Conservation (phyloP, 768 basidiomycete species). For the Boletus barrowsii region DNA sequence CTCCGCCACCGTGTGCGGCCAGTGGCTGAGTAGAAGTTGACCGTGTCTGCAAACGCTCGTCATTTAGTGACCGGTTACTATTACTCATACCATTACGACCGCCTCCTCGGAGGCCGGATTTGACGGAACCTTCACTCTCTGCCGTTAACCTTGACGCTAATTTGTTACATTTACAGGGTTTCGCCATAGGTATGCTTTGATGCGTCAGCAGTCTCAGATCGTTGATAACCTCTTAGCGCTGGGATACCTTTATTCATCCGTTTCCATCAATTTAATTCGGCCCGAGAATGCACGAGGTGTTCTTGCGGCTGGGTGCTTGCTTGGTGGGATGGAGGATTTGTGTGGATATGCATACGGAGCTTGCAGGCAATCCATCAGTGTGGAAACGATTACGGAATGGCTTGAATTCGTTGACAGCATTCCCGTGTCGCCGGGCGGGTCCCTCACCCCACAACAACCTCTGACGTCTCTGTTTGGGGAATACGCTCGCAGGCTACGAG, state of each 20-base stretch:
- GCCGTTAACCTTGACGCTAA: constrained; percentile 15
- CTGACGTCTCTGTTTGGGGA: constrained; percentile 66
- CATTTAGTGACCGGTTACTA: constrained; percentile 15
- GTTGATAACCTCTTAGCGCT: constrained; percentile 49
- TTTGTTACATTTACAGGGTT: constrained; percentile 46
- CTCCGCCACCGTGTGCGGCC: constrained; percentile 29
- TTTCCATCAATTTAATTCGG: constrained; percentile 64
- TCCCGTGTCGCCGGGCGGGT: constrained; percentile 47
- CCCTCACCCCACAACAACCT: constrained; percentile 41
- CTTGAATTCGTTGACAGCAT: constrained; percentile 69
- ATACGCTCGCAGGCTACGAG: constrained; percentile 71
- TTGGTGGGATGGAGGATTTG: constrained; percentile 86
- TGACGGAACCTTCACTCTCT: constrained; percentile 13
- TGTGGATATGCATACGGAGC: constrained; percentile 75
- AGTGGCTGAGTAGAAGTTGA: constrained; percentile 16
- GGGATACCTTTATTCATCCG: constrained; percentile 76
- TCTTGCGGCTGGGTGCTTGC: constrained; percentile 78
- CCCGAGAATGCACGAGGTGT: constrained; percentile 82
- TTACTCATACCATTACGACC: constrained; percentile 15
- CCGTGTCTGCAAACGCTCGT: constrained; percentile 15
- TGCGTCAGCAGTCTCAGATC: constrained; percentile 3
- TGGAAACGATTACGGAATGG: constrained; percentile 75
- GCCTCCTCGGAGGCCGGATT: constrained; percentile 22
- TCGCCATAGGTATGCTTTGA: constrained; percentile 59
- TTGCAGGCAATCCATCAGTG: constrained; percentile 71